Conservation (phyloP, 2,329 filamentous ascomycete genomes). For the Neofusicoccum sp. region DNA sequence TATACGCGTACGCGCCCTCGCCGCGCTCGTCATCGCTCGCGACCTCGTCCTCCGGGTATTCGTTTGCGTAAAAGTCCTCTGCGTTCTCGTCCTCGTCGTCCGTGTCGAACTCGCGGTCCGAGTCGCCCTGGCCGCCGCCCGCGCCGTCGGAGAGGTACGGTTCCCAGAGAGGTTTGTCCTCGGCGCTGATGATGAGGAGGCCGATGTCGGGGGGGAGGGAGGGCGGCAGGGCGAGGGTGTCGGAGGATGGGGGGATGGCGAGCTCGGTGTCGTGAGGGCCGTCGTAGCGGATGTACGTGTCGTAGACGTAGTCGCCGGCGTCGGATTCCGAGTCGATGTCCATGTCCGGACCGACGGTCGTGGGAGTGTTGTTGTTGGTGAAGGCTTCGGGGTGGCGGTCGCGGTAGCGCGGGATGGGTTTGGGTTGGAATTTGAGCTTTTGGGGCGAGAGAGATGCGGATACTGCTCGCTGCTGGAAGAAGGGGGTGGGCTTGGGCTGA, state of each 20-base stretch:
- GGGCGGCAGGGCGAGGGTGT: slow-evolving; percentile 35
- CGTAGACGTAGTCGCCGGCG: slow-evolving; percentile 62
- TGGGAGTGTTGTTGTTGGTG: neutral
- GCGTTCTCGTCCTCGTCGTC: slow-evolving; percentile 68
- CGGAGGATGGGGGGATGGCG: slow-evolving; percentile 21
- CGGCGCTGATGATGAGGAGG: slow-evolving; percentile 53
- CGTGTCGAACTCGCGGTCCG: slow-evolving; percentile 52
- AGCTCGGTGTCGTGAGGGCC: slow-evolving; percentile 26
- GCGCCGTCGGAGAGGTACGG: slow-evolving; percentile 57
- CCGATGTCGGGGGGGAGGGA: slow-evolving; percentile 37
- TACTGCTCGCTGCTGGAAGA: neutral
- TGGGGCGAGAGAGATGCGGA: slow-evolving; percentile 23
- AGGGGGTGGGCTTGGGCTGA: neutral
- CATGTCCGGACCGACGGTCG: slow-evolving; percentile 32
- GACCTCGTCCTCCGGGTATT: slow-evolving; percentile 80
- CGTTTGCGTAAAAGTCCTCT: slow-evolving; percentile 76
- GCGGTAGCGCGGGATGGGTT: slow-evolving; percentile 36
- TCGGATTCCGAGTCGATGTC: slow-evolving; percentile 47
- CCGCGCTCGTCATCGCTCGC: slow-evolving; percentile 70
- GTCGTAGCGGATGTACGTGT: slow-evolving; percentile 60
- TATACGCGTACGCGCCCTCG: slow-evolving; percentile 45
- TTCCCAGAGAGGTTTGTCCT: slow-evolving; percentile 59
- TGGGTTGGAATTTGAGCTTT: slow-evolving; percentile 39
- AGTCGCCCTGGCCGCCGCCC: slow-evolving; percentile 45
- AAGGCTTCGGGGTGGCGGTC: slow-evolving; percentile 33